phyloP scores from a whole-genome alignment of 2,329 filamentous ascomycete genomes.

The Tolypocladium guangdongense region DNA sequence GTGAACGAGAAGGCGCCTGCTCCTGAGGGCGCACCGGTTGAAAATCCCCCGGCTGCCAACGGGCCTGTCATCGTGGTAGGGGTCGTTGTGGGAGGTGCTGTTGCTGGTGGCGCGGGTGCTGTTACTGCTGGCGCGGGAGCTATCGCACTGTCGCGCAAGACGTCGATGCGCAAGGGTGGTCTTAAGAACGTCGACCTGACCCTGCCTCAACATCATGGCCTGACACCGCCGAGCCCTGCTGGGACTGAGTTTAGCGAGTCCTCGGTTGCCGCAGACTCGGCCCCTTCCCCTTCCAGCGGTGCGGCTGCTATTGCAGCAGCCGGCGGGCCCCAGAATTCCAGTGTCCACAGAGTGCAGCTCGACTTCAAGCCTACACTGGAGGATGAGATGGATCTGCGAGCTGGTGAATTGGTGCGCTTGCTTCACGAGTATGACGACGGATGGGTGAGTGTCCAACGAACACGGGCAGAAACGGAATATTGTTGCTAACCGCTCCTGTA shows the following conservation, averaged over 20 bases:
- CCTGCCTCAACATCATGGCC: slow-evolving; percentile 22
- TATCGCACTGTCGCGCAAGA: slow-evolving; percentile 36
- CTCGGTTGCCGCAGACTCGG: slow-evolving; percentile 37
- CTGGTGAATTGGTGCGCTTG: slow-evolving; percentile 76
- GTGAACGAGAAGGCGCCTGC: background rate
- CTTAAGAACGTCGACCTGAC: slow-evolving; percentile 45
- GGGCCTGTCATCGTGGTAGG: slow-evolving; percentile 23
- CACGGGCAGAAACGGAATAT: too few species aligned
- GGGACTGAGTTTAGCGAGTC: slow-evolving; percentile 52
- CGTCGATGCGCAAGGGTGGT: slow-evolving; percentile 44
- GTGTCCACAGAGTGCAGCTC: slow-evolving; percentile 86
- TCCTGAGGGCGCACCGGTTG: slow-evolving; percentile 2
- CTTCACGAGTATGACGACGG: slow-evolving; percentile 97
- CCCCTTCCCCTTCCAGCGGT: slow-evolving; percentile 23
- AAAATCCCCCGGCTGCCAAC: slow-evolving; percentile 25
- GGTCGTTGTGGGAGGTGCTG: slow-evolving; percentile 14
- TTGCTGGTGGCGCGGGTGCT: slow-evolving; percentile 25
- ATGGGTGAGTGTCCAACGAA: slow-evolving; percentile 62
- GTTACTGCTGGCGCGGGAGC: slow-evolving; percentile 27
- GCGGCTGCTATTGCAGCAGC: slow-evolving; percentile 52
- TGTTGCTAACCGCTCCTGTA: background rate
- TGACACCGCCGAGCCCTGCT: slow-evolving; percentile 45
- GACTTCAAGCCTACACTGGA: slow-evolving; percentile 90
- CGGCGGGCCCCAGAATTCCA: slow-evolving; percentile 44
- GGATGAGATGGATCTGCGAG: slow-evolving; percentile 74